Evolutionary conservation across 176 grass and related monocot genomes (phyloP).

Genomic region (Rhynchospora breviuscula): DNA sequence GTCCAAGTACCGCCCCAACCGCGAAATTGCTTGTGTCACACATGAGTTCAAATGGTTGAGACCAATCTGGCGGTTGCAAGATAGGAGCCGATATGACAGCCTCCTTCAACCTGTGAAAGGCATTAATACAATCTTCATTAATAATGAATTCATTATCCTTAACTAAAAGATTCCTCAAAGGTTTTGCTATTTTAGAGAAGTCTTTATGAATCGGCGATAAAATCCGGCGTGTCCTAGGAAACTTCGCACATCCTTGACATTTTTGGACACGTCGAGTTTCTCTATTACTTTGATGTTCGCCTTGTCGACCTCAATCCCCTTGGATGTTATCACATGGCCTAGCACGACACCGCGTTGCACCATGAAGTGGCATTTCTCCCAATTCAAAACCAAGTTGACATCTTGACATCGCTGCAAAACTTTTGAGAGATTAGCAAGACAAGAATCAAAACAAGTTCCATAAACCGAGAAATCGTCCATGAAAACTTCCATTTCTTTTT

Average conservation of each 20-base stretch:
- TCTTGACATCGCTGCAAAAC: background rate
- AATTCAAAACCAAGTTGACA: background rate
- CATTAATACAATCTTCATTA: background rate
- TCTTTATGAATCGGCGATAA: background rate
- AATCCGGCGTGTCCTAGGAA: background rate
- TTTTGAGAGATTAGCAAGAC: background rate
- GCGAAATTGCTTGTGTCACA: no score
- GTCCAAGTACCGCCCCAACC: no score
- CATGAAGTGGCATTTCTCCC: constrained; percentile 21
- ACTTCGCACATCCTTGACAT: background rate
- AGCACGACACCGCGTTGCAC: background rate
- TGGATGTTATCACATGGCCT: background rate
- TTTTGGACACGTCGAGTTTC: no score
- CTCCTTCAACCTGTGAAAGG: background rate
- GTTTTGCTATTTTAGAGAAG: background rate
- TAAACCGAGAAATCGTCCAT: background rate
- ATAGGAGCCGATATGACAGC: no score
- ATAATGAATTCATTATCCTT: background rate
- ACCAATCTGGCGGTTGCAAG: background rate
- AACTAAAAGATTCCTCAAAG: background rate
- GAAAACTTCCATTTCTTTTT: background rate
- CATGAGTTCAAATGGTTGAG: no score
- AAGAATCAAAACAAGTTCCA: background rate
- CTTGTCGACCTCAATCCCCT: background rate
- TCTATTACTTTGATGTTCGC: background rate